Evolutionary conservation across 1,284 basidiomycete genomes (phyloP).

Genomic region (Malassezia caprae): DNA sequence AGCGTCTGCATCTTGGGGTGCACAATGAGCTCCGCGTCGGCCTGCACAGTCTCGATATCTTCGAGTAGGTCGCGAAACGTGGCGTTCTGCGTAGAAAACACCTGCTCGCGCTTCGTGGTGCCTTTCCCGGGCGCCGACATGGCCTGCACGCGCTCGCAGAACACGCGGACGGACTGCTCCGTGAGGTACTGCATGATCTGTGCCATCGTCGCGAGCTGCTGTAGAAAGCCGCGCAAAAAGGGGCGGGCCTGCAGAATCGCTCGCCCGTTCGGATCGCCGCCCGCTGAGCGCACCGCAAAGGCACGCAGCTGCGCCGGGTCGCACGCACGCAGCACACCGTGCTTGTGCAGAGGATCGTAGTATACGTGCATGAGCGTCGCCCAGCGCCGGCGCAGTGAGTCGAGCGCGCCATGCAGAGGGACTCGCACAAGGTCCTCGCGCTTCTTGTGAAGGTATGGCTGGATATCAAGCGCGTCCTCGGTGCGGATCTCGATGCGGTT

Average conservation of each 20-base stretch:
- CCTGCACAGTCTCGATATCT: slow-evolving; percentile 55
- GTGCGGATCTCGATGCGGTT: slow-evolving; percentile 89
- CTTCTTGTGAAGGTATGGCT: slow-evolving; percentile 79
- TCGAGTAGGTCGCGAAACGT: slow-evolving; percentile 57
- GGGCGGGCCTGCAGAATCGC: slow-evolving; percentile 18
- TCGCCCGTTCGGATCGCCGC: slow-evolving; percentile 13
- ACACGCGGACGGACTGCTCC: slow-evolving; percentile 59
- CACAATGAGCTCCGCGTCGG: slow-evolving; percentile 53
- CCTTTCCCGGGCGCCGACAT: slow-evolving; percentile 42
- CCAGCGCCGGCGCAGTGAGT: slow-evolving; percentile 43
- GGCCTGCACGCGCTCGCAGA: slow-evolving; percentile 48
- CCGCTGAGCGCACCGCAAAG: slow-evolving; percentile 28
- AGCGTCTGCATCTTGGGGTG: slow-evolving; percentile 93
- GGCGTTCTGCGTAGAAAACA: slow-evolving; percentile 53
- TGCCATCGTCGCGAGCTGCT: slow-evolving; percentile 33
- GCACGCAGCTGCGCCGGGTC: slow-evolving; percentile 33
- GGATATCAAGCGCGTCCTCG: slow-evolving; percentile 79
- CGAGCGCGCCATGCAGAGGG: slow-evolving; percentile 27
- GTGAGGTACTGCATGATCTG: slow-evolving; percentile 50
- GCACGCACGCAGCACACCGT: slow-evolving; percentile 25
- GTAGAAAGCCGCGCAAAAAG: slow-evolving; percentile 20
- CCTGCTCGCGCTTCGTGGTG: slow-evolving; percentile 43
- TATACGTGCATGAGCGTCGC: slow-evolving; percentile 41
- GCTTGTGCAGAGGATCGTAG: slow-evolving; percentile 30
- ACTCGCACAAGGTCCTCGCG: slow-evolving; percentile 39